Percentiles rank a stretch among this genome's conserved stretches.
Evolutionary conservation across 768 basidiomycete genomes (phyloP).

Genomic region (Kwoniella newhampshirensis): DNA sequence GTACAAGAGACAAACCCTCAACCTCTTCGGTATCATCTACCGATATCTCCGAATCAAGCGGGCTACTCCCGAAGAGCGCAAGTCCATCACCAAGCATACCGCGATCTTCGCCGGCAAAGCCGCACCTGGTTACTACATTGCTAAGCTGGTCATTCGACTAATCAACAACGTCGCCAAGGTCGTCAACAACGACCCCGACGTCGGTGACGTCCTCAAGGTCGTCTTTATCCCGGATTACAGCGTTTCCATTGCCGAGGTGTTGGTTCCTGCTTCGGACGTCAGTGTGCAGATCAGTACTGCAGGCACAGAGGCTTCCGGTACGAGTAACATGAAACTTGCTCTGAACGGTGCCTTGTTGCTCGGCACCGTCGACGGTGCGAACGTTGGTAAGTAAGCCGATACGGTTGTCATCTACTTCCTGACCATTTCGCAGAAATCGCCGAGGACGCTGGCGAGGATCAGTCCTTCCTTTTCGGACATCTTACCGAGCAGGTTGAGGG

Average conservation of each 20-base stretch:
- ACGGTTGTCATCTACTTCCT: too few species aligned
- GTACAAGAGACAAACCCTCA: constrained; percentile 83
- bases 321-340: constrained; percentile 64
- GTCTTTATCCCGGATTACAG: constrained; percentile 94
- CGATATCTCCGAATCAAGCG: constrained; percentile 78
- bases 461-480: constrained; percentile 70
- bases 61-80: constrained; percentile 73
- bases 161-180: constrained; percentile 84
- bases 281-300: constrained; percentile 97
- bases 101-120: constrained; percentile 99
- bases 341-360: constrained; percentile 84
- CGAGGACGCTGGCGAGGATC: constrained; percentile 87
- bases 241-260: constrained; percentile 54
- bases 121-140: constrained; percentile 80
- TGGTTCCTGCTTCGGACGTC: constrained; percentile 76
- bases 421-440: constrained; percentile 70
- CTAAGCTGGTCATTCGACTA: constrained; percentile 89
- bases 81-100: constrained; percentile 67
- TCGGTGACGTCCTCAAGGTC: constrained; percentile 73
- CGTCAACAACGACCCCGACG: constrained; percentile 80
- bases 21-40: constrained; percentile 68
- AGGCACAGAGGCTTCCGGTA: constrained; percentile 71
- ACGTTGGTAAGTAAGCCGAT: constrained; percentile 37
- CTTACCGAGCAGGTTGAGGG: constrained; percentile 67
- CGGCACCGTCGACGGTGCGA: constrained; percentile 83